These are phyloP conservation scores for Colletotrichum sp. DNA, from an alignment of 2,329 filamentous ascomycete genomes.

Conservation along the genomic window DNA sequence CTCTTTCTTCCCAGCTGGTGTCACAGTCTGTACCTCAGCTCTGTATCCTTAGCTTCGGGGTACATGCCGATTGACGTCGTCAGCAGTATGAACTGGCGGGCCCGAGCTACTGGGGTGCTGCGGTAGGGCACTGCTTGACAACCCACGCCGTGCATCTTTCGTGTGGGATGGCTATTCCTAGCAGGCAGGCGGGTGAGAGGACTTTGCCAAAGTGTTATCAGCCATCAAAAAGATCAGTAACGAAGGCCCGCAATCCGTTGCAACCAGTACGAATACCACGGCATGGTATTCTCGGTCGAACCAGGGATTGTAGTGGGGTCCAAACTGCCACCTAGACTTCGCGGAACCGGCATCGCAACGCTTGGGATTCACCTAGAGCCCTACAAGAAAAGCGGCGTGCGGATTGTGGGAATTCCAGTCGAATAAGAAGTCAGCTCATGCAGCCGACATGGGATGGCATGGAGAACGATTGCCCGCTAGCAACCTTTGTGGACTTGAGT, in stretches of 20 bases:
- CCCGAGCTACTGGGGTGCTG: neutral
- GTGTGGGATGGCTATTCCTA: neutral
- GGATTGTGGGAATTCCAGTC: neutral
- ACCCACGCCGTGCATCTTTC: neutral
- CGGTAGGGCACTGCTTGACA: neutral
- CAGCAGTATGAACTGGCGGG: neutral
- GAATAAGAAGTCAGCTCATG: conserved; percentile 10
- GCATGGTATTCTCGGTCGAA: conserved; percentile 6
- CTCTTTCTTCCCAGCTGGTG: neutral
- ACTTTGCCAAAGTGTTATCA: neutral
- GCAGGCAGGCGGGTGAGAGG: neutral
- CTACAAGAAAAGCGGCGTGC: conserved; percentile 14
- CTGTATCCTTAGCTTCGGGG: neutral
- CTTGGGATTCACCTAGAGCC: conserved; percentile 16
- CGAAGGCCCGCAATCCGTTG: neutral
- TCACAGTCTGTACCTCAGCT: neutral
- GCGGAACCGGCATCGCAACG: conserved; percentile 17
- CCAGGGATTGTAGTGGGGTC: neutral
- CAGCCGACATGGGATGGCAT: conserved; percentile 18
- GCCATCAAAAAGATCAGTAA: neutral
- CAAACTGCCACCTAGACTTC: neutral
- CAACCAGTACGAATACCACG: conserved; percentile 3
- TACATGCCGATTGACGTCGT: neutral
- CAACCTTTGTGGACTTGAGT: conserved; percentile 11
- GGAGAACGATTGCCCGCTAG: conserved; percentile 20